Conservation (phyloP, 768 basidiomycete species). For the Leccinellum albellum region DNA sequence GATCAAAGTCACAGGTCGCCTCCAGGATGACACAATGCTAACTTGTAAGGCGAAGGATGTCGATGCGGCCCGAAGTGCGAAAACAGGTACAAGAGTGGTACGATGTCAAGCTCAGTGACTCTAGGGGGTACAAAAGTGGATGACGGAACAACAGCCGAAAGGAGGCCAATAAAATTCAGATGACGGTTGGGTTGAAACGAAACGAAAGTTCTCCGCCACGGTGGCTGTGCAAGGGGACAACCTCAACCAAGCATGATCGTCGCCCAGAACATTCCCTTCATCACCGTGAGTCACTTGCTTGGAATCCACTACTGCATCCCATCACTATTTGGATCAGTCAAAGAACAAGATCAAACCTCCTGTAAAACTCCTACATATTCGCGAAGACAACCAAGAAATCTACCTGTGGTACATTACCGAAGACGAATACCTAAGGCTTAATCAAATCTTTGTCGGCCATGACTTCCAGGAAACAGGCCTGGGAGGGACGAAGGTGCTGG, state of each 20-base stretch:
- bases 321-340: neutral
- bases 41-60: too few species aligned
- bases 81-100: too few species aligned
- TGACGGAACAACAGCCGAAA: too few species aligned
- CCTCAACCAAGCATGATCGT: neutral
- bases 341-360: conserved; percentile 10
- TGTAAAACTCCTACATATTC: neutral
- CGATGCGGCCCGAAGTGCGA: too few species aligned
- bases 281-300: conserved; percentile 2
- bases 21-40: too few species aligned
- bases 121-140: too few species aligned
- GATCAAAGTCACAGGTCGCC: too few species aligned
- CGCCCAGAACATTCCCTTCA: conserved; percentile 4
- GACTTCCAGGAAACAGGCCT: conserved; percentile 13
- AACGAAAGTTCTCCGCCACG: too few species aligned
- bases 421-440: conserved; percentile 16
- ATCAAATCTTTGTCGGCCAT: conserved; percentile 6
- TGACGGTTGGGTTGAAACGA: too few species aligned
- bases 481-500: conserved; percentile 13
- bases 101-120: too few species aligned
- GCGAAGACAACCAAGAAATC: neutral
- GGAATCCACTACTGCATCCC: neutral
- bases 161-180: too few species aligned
- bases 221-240: too few species aligned
- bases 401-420: conserved; percentile 20